Conservation (phyloP, 768 basidiomycete genomes). For the Piloderma croceum region DNA sequence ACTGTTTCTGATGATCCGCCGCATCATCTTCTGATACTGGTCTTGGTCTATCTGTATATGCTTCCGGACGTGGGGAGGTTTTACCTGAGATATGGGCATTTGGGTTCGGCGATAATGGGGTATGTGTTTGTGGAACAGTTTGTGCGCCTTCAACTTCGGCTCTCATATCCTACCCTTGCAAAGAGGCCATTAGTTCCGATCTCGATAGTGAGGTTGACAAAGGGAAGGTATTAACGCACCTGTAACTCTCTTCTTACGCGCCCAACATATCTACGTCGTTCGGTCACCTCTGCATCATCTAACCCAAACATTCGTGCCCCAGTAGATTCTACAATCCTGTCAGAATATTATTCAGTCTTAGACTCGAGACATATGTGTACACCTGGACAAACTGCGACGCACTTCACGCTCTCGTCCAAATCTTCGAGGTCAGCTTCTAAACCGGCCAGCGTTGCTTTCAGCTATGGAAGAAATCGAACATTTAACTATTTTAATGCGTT, state of each 20-base stretch:
- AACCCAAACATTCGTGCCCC: slow-evolving; percentile 84
- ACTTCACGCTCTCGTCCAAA: slow-evolving; percentile 92
- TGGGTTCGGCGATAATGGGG: slow-evolving; percentile 15
- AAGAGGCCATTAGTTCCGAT: slow-evolving; percentile 14
- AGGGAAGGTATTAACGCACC: slow-evolving; percentile 42
- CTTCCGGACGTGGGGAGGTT: slow-evolving; percentile 7
- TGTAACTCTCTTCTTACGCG: slow-evolving; percentile 71
- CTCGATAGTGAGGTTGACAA: slow-evolving; percentile 5
- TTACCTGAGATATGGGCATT: slow-evolving; percentile 10
- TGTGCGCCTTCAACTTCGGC: slow-evolving; percentile 39
- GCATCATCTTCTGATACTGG: slow-evolving; percentile 25
- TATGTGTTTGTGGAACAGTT: slow-evolving; percentile 13
- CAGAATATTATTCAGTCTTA: not conserved
- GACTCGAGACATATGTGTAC: not conserved
- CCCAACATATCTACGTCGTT: slow-evolving; percentile 70
- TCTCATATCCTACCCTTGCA: slow-evolving; percentile 70
- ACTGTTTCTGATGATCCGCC: slow-evolving; percentile 67
- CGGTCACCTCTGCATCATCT: slow-evolving; percentile 67
- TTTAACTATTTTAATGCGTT: not conserved
- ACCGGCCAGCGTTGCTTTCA: slow-evolving; percentile 69
- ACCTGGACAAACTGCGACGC: slow-evolving; percentile 16
- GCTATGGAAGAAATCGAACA: slow-evolving; percentile 11
- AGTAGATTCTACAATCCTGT: slow-evolving; percentile 80
- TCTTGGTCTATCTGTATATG: too few relatives aligned
- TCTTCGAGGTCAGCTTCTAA: slow-evolving; percentile 88